Conservation (phyloP, 306 rosid species). For the Cucumis sativus region DNA sequence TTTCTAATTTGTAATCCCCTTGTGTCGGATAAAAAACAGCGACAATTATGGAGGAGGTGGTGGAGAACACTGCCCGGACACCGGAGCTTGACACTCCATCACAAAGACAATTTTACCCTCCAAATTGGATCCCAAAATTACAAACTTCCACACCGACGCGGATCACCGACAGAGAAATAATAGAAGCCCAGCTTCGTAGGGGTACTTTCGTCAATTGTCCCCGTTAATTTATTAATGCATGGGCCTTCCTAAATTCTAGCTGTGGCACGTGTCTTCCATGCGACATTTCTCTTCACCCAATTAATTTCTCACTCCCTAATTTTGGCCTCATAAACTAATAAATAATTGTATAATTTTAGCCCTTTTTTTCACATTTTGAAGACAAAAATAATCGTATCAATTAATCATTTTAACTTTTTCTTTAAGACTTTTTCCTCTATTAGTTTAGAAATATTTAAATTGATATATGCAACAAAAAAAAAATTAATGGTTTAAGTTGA, state of each 20-base stretch:
- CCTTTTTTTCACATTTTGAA: too few relatives aligned
- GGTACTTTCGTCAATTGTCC: background rate
- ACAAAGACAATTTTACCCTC: background rate
- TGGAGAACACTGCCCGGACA: background rate
- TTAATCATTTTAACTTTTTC: too few relatives aligned
- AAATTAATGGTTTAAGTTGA: too few relatives aligned
- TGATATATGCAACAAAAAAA: too few relatives aligned
- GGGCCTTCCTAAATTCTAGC: background rate
- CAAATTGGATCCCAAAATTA: background rate
- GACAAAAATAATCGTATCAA: too few relatives aligned
- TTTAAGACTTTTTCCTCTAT: too few relatives aligned
- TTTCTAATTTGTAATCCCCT: too few relatives aligned
- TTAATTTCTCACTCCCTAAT: too few relatives aligned
- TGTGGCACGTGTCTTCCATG: conserved; percentile 1
- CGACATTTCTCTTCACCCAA: background rate
- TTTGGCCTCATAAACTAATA: too few relatives aligned
- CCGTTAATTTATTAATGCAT: background rate
- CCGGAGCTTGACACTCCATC: background rate
- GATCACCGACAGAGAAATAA: background rate
- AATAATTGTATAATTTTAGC: too few relatives aligned
- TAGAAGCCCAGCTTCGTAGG: background rate
- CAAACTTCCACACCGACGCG: background rate
- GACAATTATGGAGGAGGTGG: background rate
- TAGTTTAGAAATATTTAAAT: too few relatives aligned
- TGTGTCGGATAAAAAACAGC: background rate